Base-by-base conservation (phyloP, 2,329 filamentous ascomycete species). In the Alternaria atra region DNA sequence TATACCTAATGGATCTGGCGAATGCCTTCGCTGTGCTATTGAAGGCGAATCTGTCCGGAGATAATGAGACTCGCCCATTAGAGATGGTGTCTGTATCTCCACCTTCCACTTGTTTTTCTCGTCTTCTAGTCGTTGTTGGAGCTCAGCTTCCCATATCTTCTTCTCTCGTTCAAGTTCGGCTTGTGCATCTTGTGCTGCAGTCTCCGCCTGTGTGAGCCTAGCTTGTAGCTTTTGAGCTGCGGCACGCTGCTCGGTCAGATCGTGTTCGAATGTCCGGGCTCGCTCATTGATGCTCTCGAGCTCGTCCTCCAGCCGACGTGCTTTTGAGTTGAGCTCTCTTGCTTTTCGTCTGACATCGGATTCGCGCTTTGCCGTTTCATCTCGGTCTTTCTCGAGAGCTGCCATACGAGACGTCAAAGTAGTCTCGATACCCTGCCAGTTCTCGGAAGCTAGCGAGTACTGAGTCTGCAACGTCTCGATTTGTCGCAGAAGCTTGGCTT, bases 381-480 rank as follows among this genome's bases (percentile, higher is more conserved):
- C 94, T 57, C 92, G 88, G 77, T 99, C 96, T 75, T 91, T 95
- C 77, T 99, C 95, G 9, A 98, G 83, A 51, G 84, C 90, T 4
- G 89, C 85, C 10, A 95, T 85, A 58, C 94, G 88, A 23, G 92
- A 88, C 52, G 94, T 86, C 32, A 99, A 81, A 2, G 92, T 96
- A 9, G 91, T 88, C 78, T 99, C 94, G 63, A 99, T 96, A 0
- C 93, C 92, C 75, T 97, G 94, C 95, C 96, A 99, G 71, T 99
- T 99, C 73, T 97, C 93, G 68, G 92, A 95, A 1, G 95, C 95
- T 55, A 96, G 89, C 1, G 93, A 89, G 79, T 99, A 97, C 77
- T 99, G 96, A 6, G 92, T 95, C 79, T 99, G 95, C 37, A 99
- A 81, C 0, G 92, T 97, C 81, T 99, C 95, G 55, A 99, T 91